Evolutionary conservation across 768 basidiomycete species (phyloP).

Genomic region (Mycena galericulata): DNA sequence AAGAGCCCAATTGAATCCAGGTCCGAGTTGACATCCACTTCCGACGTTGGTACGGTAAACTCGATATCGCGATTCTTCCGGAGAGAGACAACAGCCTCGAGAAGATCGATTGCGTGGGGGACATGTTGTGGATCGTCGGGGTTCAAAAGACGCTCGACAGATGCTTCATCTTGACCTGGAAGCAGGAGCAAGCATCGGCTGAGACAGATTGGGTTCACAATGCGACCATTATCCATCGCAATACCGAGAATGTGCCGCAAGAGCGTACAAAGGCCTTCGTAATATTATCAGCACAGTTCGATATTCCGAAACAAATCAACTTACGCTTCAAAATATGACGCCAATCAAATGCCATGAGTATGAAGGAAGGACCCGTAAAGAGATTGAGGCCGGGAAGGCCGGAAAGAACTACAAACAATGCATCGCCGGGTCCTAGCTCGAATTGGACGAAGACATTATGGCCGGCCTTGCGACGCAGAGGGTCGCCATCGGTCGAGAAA

Average conservation of each 20-base stretch:
- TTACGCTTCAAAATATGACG: slow-evolving; percentile 34
- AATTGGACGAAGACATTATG: slow-evolving; percentile 16
- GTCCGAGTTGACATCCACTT: background rate
- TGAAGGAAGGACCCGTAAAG: background rate
- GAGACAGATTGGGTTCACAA: background rate
- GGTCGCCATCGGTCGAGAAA: background rate
- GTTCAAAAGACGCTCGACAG: slow-evolving; percentile 27
- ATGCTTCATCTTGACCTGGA: slow-evolving; percentile 13
- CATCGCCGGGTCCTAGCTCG: background rate
- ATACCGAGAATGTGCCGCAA: slow-evolving; percentile 6
- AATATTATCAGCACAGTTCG: background rate
- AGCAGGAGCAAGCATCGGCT: slow-evolving; percentile 37
- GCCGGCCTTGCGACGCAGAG: slow-evolving; percentile 12
- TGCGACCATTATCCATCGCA: background rate
- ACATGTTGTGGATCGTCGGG: slow-evolving; percentile 47
- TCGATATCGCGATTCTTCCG: background rate
- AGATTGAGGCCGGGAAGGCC: slow-evolving; percentile 31
- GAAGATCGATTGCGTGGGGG: slow-evolving; percentile 43
- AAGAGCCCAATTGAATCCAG: slow-evolving; percentile 19
- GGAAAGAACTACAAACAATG: slow-evolving; percentile 14
- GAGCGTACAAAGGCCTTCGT: slow-evolving; percentile 25
- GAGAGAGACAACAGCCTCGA: slow-evolving; percentile 25
- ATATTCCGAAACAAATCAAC: background rate
- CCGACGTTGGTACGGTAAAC: background rate
- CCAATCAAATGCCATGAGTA: slow-evolving; percentile 26